Conservation (phyloP, 768 basidiomycete genomes). For the Podaxis sp. region DNA sequence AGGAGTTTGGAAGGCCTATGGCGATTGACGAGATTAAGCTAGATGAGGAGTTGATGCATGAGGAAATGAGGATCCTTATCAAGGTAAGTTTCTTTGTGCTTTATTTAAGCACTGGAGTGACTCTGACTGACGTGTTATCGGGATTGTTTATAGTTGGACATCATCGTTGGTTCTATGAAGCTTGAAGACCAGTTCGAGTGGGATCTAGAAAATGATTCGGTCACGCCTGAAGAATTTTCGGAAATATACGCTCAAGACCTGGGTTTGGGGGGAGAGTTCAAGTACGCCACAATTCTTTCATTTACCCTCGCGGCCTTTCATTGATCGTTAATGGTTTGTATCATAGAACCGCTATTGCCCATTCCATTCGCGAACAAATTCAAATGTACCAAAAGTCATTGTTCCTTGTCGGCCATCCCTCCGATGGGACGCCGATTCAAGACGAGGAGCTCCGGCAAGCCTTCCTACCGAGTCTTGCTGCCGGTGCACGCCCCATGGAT, state of each 20-base stretch:
- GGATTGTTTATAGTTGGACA: slow-evolving; percentile 68
- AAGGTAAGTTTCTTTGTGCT: slow-evolving; percentile 51
- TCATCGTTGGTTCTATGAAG: slow-evolving; percentile 90
- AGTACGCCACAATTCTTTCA: slow-evolving; percentile 44
- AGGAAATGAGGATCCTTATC: slow-evolving; percentile 91
- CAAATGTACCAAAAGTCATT: slow-evolving; percentile 90
- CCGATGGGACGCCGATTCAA: slow-evolving; percentile 71
- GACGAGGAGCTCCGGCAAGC: slow-evolving; percentile 92
- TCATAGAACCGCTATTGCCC: slow-evolving; percentile 88
- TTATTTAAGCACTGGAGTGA: slow-evolving; percentile 2
- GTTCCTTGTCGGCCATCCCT: slow-evolving; percentile 84
- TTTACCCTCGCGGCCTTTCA: background rate
- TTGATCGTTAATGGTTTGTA: background rate
- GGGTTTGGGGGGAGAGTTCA: slow-evolving; percentile 90
- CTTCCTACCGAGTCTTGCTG: slow-evolving; percentile 79
- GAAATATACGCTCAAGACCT: slow-evolving; percentile 83
- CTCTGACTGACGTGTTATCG: slow-evolving; percentile 6
- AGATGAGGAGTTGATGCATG: slow-evolving; percentile 62
- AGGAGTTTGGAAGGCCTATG: slow-evolving; percentile 37
- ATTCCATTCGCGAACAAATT: slow-evolving; percentile 94
- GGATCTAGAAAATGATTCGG: slow-evolving; percentile 81
- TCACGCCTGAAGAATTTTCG: slow-evolving; percentile 92
- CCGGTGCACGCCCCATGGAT: slow-evolving; percentile 71
- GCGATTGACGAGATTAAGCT: slow-evolving; percentile 61
- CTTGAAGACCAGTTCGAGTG: slow-evolving; percentile 98